Conservation (phyloP, 306 rosid species). For the Alnus rubra region DNA sequence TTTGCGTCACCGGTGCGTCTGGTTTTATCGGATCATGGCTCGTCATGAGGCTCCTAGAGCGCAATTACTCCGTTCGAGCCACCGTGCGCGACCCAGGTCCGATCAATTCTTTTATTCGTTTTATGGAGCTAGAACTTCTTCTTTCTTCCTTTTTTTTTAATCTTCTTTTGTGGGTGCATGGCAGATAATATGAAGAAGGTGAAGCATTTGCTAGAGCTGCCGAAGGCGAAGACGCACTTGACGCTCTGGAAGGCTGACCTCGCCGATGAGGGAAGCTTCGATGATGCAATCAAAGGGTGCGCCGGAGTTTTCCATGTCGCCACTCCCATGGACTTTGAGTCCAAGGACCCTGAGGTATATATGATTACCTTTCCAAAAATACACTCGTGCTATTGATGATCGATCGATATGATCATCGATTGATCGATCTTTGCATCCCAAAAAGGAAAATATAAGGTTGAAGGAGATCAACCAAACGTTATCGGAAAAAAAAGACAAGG, state of each 20-base stretch:
- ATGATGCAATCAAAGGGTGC: slow-evolving; percentile 74
- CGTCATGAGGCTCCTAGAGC: slow-evolving; percentile 65
- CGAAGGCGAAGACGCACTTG: slow-evolving; percentile 48
- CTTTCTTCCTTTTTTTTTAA: background rate
- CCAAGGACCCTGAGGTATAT: slow-evolving; percentile 76
- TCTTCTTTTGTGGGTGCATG: background rate
- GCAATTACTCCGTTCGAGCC: slow-evolving; percentile 71
- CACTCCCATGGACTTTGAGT: slow-evolving; percentile 83
- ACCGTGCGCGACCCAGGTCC: slow-evolving; percentile 79
- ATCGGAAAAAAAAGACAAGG: too few species aligned
- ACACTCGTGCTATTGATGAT: too few species aligned
- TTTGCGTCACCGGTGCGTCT: slow-evolving; percentile 74
- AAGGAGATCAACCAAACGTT: too few species aligned
- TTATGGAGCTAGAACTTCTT: too few species aligned
- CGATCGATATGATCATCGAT: too few species aligned
- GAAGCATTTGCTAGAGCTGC: slow-evolving; percentile 68
- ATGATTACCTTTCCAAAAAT: background rate
- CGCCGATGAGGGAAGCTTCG: slow-evolving; percentile 65
- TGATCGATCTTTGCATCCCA: background rate
- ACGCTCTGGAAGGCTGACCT: slow-evolving; percentile 80
- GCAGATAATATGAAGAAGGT: slow-evolving; percentile 71
- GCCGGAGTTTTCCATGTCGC: slow-evolving; percentile 83
- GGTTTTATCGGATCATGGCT: slow-evolving; percentile 87
- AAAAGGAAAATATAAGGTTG: background rate
- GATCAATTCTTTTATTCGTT: background rate